Evolutionary conservation across 202 grass and related monocot species (phyloP).

Genomic region (Carex sylvatica): DNA sequence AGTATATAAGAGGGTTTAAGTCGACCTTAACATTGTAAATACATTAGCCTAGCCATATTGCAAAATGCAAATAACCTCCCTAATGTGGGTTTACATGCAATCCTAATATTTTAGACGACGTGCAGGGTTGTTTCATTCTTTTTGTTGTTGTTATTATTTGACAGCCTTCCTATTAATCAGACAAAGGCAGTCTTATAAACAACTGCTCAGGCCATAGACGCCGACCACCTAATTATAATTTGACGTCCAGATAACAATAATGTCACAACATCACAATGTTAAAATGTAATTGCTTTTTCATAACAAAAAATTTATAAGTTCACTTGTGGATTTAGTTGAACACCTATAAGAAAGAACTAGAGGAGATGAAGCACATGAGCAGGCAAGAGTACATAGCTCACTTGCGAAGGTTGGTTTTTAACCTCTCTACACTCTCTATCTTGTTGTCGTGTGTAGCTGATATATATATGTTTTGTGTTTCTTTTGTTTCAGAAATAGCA

Average conservation of each 20-base stretch:
- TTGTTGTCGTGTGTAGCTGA: not conserved
- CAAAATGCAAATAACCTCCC: not conserved
- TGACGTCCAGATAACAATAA: not conserved
- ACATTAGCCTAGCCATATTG: not conserved
- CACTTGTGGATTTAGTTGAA: not conserved
- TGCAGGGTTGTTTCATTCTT: not conserved
- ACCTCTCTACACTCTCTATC: not conserved
- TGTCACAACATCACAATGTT: not conserved
- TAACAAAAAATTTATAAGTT: not conserved
- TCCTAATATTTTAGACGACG: not conserved
- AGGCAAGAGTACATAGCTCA: slow-evolving; percentile 93
- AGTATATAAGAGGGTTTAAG: not conserved
- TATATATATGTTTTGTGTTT: not conserved
- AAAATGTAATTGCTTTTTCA: not conserved
- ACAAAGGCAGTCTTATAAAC: not conserved
- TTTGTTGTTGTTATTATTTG: not conserved
- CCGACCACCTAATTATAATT: not conserved
- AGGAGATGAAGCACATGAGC: slow-evolving; percentile 94
- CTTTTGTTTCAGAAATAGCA: slow-evolving; percentile 57
- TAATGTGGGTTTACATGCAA: not conserved
- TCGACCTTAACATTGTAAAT: not conserved
- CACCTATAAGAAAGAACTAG: slow-evolving; percentile 60
- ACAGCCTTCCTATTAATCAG: not conserved
- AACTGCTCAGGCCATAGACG: not conserved
- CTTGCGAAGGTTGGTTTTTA: slow-evolving; percentile 50